Base-by-base conservation (phyloP, 305 asterid species). In the Fraxinus sp. region DNA sequence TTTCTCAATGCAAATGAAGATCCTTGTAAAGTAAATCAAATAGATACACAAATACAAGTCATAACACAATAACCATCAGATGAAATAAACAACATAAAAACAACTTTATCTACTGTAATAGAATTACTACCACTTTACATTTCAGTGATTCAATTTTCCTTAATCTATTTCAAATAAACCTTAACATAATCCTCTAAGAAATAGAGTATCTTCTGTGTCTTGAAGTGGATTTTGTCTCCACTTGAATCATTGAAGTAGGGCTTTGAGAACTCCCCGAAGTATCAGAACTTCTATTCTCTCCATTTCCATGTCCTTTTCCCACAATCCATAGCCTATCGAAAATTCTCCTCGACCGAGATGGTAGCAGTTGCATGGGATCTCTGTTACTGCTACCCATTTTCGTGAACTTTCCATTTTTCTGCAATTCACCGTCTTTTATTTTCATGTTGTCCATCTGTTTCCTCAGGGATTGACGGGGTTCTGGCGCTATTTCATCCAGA, bases 221-320 rank as follows among this genome's bases (percentile, higher is more conserved):
- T 20, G 92, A 84, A 74, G 89, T 87, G 0, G 96, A 81, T 82
- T 93, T 95, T 0, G 72, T 86, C 74, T 92, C 94, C 39, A 93
- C 94, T 79, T 80, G 91, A 39, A 86, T 80, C 92, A 87, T 85
- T 7, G 94, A 93, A 26, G 84, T 79, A 1, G 98, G 98, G 90
- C 99, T 95, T 85, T 90, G 97, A 6, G 97, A 94, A 79, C 98
- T 92, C 6, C 86, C 96, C 3, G 97, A 93, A 46, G 99, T 94
- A 85, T 92, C 99, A 7, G 97, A 91, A 85, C 97, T 92, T 87
- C 86, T 91, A 72, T 90, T 92, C 80, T 94, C 97, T n/a, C 90
- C 89, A 30, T 82, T 87, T 70, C 89, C 92, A 14, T 85, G 75
- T 79, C 90, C 95, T 85, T 90, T 92, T 49, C 97, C 95, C 80